Base-by-base conservation (phyloP, 768 basidiomycete genomes). In the Termitomyces sp. region DNA sequence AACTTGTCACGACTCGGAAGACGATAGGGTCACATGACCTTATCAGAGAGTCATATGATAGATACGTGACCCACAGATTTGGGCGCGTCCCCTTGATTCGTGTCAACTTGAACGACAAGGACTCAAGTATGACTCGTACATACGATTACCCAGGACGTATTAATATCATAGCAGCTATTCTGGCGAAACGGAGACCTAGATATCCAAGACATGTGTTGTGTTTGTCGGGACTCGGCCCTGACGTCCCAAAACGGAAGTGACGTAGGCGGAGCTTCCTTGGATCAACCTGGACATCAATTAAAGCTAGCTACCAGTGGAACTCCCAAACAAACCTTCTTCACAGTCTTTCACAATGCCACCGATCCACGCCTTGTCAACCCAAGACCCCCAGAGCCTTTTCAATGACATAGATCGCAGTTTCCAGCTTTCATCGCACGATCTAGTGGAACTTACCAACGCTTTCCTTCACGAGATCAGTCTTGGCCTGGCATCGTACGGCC, bases 401-500 rank as follows among this genome's bases (percentile, higher is more conserved):
- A 77, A 85, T 58, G 70, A 80, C 40, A 84, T 95, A 64, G 84
- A 88, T 64, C 70, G 74, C 6, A 85, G 88, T 67, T 94, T 99
- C 70, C 74, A 79, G 33, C 74, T 97, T 50, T 70, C 76, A 40
- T 73, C 82, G 23, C 77, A 85, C 32, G 67, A 70, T 49, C 84
- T 98, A 53, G 67, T 82, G 45, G 72, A 79, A 48, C 88, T 98
- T 69, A 85, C 91, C 10, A 73, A 79, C 35, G 82, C 86, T 27
- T 98, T 98, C 70, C 76, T 94, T 32, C 75, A 81, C 51, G 95
- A 98, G 66, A 86, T 94, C 64, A 76, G 78, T 32, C 64, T 81
- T 7, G 97, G 97, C 13, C 73, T 99, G 16, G 69, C 74, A 3
- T 73, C 73, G 60, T 94, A 94, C 74, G 83, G 82, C 33, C 82